A percentile compares a stretch with the other conserved stretches of the same genome.
Conservation (phyloP, 1,284 basidiomycete species). For the Takashimella koratensis region DNA sequence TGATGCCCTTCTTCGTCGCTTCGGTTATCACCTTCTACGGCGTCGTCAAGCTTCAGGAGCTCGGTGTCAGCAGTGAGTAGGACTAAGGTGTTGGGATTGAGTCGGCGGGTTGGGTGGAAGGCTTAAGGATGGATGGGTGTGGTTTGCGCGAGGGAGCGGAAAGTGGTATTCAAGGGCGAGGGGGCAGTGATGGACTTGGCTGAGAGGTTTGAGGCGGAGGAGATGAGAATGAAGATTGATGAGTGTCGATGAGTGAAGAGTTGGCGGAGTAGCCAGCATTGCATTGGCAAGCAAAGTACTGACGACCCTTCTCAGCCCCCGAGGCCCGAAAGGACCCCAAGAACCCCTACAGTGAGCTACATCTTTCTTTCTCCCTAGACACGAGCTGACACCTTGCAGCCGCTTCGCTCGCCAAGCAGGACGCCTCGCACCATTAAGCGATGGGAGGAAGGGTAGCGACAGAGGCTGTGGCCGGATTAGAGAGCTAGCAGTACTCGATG, state of each 20-base stretch:
- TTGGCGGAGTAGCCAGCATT: too few relatives aligned
- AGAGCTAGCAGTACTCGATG: too few relatives aligned
- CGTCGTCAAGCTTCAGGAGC: constrained; percentile 38
- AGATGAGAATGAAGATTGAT: too few relatives aligned
- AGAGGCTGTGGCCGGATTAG: too few relatives aligned
- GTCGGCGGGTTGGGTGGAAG: too few relatives aligned
- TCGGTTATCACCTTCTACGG: constrained; percentile 35
- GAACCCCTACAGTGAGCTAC: constrained; percentile 30
- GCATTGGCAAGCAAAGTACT: too few relatives aligned
- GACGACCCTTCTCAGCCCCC: constrained; percentile 28
- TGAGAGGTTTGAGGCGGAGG: too few relatives aligned
- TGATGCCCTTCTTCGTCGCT: constrained; percentile 43
- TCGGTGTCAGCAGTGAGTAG: constrained; percentile 36
- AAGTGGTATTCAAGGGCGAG: background rate
- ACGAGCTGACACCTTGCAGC: constrained; percentile 5
- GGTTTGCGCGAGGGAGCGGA: background rate
- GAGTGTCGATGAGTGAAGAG: too few relatives aligned
- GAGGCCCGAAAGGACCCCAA: constrained; percentile 34
- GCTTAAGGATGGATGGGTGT: background rate
- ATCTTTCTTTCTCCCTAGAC: background rate
- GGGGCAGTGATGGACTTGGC: too few relatives aligned
- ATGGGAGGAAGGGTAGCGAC: too few relatives aligned
- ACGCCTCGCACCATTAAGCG: constrained; percentile 12
- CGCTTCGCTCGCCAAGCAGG: constrained; percentile 17
- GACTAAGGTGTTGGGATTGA: too few relatives aligned